These are phyloP conservation scores for Tulasnella sp. DNA, from an alignment of 768 basidiomycete genomes.

Conservation along the genomic window DNA sequence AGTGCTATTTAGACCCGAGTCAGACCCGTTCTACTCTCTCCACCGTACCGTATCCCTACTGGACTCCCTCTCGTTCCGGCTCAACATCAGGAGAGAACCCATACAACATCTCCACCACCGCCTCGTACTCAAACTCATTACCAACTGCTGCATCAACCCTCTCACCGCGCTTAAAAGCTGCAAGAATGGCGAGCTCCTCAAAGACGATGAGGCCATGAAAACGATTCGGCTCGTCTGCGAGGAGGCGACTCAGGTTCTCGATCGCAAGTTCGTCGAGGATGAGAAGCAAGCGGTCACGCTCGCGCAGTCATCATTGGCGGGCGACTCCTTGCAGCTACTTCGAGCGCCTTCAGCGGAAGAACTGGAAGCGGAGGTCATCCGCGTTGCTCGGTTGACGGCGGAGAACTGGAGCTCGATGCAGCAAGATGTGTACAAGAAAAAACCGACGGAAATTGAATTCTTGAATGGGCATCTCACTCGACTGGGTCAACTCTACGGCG, in stretches of 20 bases:
- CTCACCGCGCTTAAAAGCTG: conserved; percentile 73
- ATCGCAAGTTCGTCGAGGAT: conserved; percentile 22
- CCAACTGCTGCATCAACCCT: conserved; percentile 75
- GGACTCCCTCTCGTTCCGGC: conserved; percentile 19
- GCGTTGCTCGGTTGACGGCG: conserved; percentile 45
- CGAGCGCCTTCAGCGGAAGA: conserved; percentile 32
- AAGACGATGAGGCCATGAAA: conserved; percentile 30
- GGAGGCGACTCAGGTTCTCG: conserved; percentile 59
- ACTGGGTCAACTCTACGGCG: conserved; percentile 44
- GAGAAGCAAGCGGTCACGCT: neutral
- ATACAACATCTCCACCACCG: conserved; percentile 53
- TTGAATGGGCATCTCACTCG: conserved; percentile 71
- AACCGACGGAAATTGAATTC: conserved; percentile 67
- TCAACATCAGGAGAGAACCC: conserved; percentile 54
- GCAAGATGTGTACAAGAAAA: conserved; percentile 48
- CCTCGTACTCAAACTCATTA: conserved; percentile 69
- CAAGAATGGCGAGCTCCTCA: conserved; percentile 64
- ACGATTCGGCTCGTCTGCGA: conserved; percentile 45
- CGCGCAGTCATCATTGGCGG: neutral
- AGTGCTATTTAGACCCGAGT: neutral
- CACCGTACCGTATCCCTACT: neutral
- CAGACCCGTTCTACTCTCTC: neutral
- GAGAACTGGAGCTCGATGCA: conserved; percentile 76
- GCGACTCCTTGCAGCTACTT: conserved; percentile 21
- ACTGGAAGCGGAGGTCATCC: conserved; percentile 45